Evolutionary conservation across 2,329 filamentous ascomycete genomes (phyloP).

Genomic region (Mycogone perniciosa): DNA sequence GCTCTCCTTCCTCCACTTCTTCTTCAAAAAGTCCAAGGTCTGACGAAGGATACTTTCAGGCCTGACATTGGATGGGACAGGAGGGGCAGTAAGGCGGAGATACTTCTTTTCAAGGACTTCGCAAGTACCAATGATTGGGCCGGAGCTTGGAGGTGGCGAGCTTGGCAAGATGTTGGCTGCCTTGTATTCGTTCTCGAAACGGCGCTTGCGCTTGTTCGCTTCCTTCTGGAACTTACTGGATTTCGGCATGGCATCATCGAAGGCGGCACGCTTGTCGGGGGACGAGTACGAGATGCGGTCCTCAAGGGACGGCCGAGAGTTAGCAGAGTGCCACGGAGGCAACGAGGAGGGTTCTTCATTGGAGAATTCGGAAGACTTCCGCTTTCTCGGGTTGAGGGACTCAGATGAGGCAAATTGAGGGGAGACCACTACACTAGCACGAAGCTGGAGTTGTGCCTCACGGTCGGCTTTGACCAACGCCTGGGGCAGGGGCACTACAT

Average conservation of each 20-base stretch:
- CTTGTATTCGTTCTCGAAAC: slow-evolving; percentile 67
- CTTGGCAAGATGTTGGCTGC: slow-evolving; percentile 50
- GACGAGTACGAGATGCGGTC: slow-evolving; percentile 65
- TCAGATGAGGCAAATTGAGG: slow-evolving; percentile 17
- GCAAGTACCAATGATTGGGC: slow-evolving; percentile 80
- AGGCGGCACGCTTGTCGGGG: slow-evolving; percentile 34
- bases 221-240: slow-evolving; percentile 90
- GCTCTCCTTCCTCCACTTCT: slow-evolving; percentile 87
- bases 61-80: slow-evolving; percentile 81
- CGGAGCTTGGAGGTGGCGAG: slow-evolving; percentile 50
- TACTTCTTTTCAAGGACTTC: slow-evolving; percentile 87
- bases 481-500: slow-evolving; percentile 75
- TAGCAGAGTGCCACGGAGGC: slow-evolving; percentile 72
- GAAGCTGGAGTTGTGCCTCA: slow-evolving; percentile 39
- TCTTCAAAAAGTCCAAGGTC: slow-evolving; percentile 82
- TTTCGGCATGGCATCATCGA: slow-evolving; percentile 43
- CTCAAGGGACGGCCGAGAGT: slow-evolving; percentile 53
- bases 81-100: slow-evolving; percentile 84
- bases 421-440: slow-evolving; percentile 21
- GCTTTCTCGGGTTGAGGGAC: slow-evolving; percentile 57
- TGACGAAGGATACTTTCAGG: slow-evolving; percentile 74
- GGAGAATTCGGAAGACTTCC: slow-evolving; percentile 67
- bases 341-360: slow-evolving; percentile 42
- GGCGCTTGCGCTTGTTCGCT: slow-evolving; percentile 81
- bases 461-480: slow-evolving; percentile 70